These are phyloP conservation scores for Annona squamosa DNA, from an alignment of 164 flowering plant species.

Conservation along the genomic window DNA sequence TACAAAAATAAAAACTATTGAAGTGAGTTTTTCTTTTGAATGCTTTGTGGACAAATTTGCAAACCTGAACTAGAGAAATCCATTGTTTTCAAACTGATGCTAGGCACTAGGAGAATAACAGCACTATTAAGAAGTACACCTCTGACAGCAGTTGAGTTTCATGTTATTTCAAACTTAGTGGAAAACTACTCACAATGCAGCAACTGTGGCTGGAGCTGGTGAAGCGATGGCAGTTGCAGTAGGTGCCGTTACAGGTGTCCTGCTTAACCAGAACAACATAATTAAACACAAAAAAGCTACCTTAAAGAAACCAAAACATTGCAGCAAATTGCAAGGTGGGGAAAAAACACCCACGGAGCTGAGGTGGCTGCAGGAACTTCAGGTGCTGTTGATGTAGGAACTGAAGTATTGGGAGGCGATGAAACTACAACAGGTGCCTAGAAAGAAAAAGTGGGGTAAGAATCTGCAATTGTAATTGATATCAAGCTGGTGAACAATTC, in stretches of 20 bases:
- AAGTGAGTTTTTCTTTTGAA: too few relatives aligned
- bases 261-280: constrained; percentile 9
- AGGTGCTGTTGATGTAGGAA: constrained; percentile 32
- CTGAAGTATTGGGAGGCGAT: constrained; percentile 26
- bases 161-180: background rate
- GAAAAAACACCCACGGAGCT: constrained; percentile 37
- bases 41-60: too few relatives aligned
- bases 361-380: constrained; percentile 35
- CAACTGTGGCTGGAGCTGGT: constrained; percentile 11
- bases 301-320: background rate
- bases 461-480: too few relatives aligned
- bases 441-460: background rate
- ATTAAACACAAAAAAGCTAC: background rate
- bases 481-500: too few relatives aligned
- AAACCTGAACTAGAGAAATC: too few relatives aligned
- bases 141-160: too few relatives aligned
- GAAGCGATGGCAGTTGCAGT: constrained; percentile 12
- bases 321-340: background rate
- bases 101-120: too few relatives aligned
- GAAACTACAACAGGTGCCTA: constrained; percentile 46
- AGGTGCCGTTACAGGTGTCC: constrained; percentile 29
- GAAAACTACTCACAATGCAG: constrained; percentile 31
- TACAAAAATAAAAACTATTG: too few relatives aligned
- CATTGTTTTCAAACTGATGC: too few relatives aligned
- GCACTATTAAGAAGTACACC: too few relatives aligned